Conservation (phyloP, 352 stramenopile species). For the Phytophthora syringae region DNA sequence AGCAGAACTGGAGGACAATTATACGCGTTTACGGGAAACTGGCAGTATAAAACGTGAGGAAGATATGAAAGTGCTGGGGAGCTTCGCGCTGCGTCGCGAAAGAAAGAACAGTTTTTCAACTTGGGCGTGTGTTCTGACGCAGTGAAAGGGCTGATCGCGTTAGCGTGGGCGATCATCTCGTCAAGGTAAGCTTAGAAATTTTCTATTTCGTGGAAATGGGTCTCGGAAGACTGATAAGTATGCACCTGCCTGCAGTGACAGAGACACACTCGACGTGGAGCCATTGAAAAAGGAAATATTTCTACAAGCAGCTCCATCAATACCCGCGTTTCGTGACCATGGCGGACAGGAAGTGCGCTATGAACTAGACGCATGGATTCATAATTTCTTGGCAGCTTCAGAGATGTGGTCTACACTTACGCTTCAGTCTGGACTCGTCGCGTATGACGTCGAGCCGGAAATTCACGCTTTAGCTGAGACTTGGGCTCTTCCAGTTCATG, state of each 20-base stretch:
- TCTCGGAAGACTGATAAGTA: neutral
- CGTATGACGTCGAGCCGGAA: slow-evolving; percentile 22
- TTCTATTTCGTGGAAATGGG: neutral
- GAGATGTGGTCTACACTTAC: slow-evolving; percentile 39
- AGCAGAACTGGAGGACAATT: slow-evolving; percentile 56
- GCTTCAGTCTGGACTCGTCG: slow-evolving; percentile 19
- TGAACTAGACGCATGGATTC: slow-evolving; percentile 32
- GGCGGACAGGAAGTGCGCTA: slow-evolving; percentile 23
- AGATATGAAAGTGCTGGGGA: slow-evolving; percentile 34
- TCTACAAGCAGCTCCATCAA: slow-evolving; percentile 12
- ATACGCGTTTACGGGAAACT: slow-evolving; percentile 43
- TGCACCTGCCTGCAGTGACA: slow-evolving; percentile 11
- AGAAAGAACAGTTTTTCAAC: slow-evolving; percentile 29
- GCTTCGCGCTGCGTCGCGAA: slow-evolving; percentile 34
- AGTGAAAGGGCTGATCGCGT: slow-evolving; percentile 37
- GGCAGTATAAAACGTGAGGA: slow-evolving; percentile 43
- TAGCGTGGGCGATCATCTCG: slow-evolving; percentile 30
- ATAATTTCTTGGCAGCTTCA: slow-evolving; percentile 31
- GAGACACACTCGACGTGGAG: slow-evolving; percentile 25
- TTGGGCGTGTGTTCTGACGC: slow-evolving; percentile 39
- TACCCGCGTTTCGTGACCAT: neutral
- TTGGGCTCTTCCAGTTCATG: slow-evolving; percentile 4
- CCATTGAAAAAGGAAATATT: slow-evolving; percentile 32
- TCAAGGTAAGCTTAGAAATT: slow-evolving; percentile 30
- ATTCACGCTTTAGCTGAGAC: slow-evolving; percentile 22